Base-by-base conservation (phyloP, 2,329 filamentous ascomycete genomes). In the Hirsutella minnesotensis region DNA sequence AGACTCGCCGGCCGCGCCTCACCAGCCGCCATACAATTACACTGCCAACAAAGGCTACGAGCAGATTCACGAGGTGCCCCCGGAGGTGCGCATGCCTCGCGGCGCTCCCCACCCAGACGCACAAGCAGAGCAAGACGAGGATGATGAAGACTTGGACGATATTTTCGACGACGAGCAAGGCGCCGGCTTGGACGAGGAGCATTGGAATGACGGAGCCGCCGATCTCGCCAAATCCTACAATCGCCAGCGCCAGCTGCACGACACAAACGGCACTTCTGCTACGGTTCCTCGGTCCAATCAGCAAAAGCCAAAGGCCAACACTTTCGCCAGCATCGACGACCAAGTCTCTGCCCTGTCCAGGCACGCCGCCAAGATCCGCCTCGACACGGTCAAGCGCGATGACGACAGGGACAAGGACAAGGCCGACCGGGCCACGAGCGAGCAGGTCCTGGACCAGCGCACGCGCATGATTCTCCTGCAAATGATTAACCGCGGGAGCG, bases 401-500 rank as follows among this genome's bases (percentile, higher is more conserved):
- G 59, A 54, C 48, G 59, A 57, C 30, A 71, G 73, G 42, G 78
- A 80, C 46, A 87, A 86, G 62, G 89, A 95, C 64, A 94, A 92
- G 70, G 82, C 85, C 43, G 90, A 98, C 60, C 80, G 92, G 46
- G 90, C 92, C 41, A 98, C 92, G 13, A 87, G 79, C 53, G 92
- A 98, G 61, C 87, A 95, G 62, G 92, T 98, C 39, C 69, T 98
- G 47, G 92, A 98, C 64, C 86, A 88, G 49, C 77, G 88, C 42
- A 98, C 92, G 13, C 83, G 89, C 51, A 94, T 95, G 86, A 89
- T 98, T 47, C 70, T 98, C 42, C 72, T 95, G 50, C 87, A 95
- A 66, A 87, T 98, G 75, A 90, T 96, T 68, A 95, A 96, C 62
- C 80, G 87, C 29, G 83, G 87, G 46, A 72, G 90, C 48, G 81